phyloP scores from a whole-genome alignment of 129 eudicot species.

The Cynara cardunculus region DNA sequence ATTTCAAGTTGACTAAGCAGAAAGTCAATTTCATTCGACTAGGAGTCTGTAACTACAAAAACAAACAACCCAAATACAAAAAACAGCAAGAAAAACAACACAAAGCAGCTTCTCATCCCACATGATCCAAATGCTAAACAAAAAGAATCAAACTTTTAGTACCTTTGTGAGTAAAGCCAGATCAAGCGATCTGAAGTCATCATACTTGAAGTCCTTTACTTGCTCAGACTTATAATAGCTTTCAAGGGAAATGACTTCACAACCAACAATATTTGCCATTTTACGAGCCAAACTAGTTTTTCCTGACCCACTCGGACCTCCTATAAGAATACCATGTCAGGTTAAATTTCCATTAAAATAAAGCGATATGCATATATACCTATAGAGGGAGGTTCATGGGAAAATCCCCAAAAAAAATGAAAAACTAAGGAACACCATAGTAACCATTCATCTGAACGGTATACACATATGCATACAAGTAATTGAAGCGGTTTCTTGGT shows the following conservation, averaged over 20 bases:
- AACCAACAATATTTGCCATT: conserved; percentile 99
- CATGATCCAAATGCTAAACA: background rate
- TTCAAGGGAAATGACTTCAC: conserved; percentile 98
- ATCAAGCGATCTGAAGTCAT: conserved; percentile 91
- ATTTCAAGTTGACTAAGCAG: background rate
- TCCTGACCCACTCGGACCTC: conserved; percentile 99
- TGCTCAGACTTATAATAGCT: conserved; percentile 91
- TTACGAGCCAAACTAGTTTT: conserved; percentile 99
- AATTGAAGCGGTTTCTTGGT: background rate
- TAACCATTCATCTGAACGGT: background rate
- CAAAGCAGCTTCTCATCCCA: background rate
- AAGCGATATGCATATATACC: background rate
- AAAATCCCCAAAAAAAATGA: background rate
- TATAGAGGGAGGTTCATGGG: conserved; percentile 3
- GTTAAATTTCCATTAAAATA: background rate
- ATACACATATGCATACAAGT: background rate
- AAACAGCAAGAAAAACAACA: background rate
- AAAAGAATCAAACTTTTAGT: conserved; percentile 9
- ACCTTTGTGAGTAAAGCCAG: conserved; percentile 86
- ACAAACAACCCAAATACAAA: background rate
- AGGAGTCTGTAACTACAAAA: background rate
- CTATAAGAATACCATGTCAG: conserved; percentile 39
- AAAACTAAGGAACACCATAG: background rate
- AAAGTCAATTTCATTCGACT: background rate
- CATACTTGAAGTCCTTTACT: conserved; percentile 85